Conservation (phyloP, 441 rosid genomes). For the Mallotus japonicus region DNA sequence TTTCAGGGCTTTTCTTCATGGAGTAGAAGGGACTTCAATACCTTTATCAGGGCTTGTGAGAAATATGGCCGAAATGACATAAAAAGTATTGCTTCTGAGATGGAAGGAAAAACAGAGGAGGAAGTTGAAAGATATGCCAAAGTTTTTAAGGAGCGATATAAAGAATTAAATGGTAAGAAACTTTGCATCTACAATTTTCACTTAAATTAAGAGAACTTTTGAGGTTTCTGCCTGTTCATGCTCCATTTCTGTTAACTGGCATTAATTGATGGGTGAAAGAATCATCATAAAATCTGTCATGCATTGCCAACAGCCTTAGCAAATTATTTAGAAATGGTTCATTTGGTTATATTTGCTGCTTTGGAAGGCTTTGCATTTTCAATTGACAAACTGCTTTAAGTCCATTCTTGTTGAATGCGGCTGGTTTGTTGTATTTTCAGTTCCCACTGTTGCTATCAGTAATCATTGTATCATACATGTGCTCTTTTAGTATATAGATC, state of each 20-base stretch:
- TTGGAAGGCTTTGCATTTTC: neutral
- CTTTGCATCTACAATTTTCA: neutral
- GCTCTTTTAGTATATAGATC: neutral
- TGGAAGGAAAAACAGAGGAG: slow-evolving; percentile 93
- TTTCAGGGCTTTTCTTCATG: slow-evolving; percentile 92
- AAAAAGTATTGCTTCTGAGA: slow-evolving; percentile 78
- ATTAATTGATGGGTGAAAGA: neutral
- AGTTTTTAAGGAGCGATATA: slow-evolving; percentile 85
- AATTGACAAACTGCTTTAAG: neutral
- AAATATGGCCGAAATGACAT: slow-evolving; percentile 89
- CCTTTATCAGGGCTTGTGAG: slow-evolving; percentile 94
- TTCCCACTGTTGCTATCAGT: neutral
- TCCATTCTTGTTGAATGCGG: neutral
- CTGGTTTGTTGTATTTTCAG: neutral
- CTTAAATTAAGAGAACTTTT: neutral
- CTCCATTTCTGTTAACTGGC: neutral
- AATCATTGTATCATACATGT: neutral
- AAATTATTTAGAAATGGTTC: neutral
- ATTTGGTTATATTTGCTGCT: neutral
- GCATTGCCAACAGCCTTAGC: neutral
- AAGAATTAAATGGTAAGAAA: slow-evolving; percentile 72
- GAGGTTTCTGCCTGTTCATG: neutral
- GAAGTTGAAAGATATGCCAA: slow-evolving; percentile 95
- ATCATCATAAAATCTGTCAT: neutral
- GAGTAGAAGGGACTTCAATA: slow-evolving; percentile 92